Conservation (phyloP, 2,329 filamentous ascomycete species). For the Trichoderma asperellum region DNA sequence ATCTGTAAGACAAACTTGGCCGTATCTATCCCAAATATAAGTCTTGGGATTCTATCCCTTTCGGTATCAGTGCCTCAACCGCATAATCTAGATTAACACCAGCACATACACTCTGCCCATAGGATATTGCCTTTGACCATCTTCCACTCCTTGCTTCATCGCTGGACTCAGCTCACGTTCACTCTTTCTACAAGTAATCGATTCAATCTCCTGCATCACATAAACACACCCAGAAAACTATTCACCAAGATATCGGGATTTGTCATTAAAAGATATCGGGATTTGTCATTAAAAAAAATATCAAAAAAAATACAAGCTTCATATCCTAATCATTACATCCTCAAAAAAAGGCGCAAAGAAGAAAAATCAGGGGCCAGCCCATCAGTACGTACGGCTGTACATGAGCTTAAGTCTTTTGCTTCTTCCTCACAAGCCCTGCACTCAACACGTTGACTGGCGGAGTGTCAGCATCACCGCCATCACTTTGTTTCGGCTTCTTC, state of each 20-base stretch:
- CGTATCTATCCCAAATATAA: not conserved
- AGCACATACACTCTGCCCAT: no score
- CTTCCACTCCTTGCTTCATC: no score
- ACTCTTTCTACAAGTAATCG: no score
- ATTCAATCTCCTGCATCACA: not conserved
- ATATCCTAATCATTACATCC: not conserved
- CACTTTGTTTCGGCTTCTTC: slow-evolving; percentile 57
- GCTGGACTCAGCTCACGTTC: no score
- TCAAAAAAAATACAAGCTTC: not conserved
- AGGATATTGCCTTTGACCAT: no score
- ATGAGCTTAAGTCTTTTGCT: slow-evolving; percentile 49
- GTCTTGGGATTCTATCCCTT: no score
- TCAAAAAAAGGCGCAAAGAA: not conserved
- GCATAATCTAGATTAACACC: no score
- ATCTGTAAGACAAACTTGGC: not conserved
- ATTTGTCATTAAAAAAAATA: not conserved
- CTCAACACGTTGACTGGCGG: slow-evolving; percentile 52
- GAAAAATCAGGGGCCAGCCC: not conserved
- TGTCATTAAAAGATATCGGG: not conserved
- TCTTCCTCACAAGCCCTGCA: slow-evolving; percentile 59
- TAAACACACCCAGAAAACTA: not conserved
- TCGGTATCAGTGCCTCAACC: no score
- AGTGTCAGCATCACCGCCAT: slow-evolving; percentile 23
- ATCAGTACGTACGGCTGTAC: not conserved
- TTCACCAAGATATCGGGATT: no score